A percentile compares a stretch with the other conserved stretches of the same genome.
These are phyloP conservation scores for Lepidopterella palustris DNA, from an alignment of 495 filamentous ascomycete species.

Conservation along the genomic window DNA sequence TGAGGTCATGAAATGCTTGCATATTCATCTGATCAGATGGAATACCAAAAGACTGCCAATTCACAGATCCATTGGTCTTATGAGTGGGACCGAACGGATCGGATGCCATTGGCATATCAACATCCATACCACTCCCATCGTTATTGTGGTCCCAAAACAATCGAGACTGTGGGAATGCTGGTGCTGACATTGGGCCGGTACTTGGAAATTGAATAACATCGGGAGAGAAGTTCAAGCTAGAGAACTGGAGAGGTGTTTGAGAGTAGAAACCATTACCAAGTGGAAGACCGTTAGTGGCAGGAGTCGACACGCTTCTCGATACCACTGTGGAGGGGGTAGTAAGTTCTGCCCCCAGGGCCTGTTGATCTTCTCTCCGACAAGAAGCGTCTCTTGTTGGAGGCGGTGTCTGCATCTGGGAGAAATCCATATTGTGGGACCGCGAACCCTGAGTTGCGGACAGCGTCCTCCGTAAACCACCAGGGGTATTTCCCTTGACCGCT, in stretches of 20 bases:
- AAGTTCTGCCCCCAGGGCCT: conserved; percentile 28
- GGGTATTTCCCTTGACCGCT: conserved; percentile 35
- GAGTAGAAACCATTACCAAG: conserved; percentile 22
- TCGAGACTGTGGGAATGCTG: conserved; percentile 57
- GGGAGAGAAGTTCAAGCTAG: conserved; percentile 53
- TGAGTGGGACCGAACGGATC: conserved; percentile 35
- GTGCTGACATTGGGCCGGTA: conserved; percentile 62
- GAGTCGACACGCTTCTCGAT: conserved; percentile 41
- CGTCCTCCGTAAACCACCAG: conserved; percentile 17
- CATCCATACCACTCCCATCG: conserved; percentile 22
- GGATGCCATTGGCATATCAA: conserved; percentile 23
- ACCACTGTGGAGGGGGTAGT: conserved; percentile 35
- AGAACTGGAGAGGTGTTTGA: conserved; percentile 41
- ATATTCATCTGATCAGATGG: conserved; percentile 4
- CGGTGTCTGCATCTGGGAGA: conserved; percentile 58
- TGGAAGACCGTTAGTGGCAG: conserved; percentile 42
- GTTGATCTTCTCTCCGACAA: conserved; percentile 35
- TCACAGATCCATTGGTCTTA: conserved; percentile 12
- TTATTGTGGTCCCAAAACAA: conserved; percentile 68
- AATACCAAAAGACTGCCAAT: conserved; percentile 9
- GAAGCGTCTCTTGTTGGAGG: conserved; percentile 56
- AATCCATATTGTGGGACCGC: conserved; percentile 39
- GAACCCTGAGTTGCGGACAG: conserved; percentile 34
- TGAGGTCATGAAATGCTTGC: conserved; percentile 21
- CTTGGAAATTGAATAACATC: conserved; percentile 65